Evolutionary conservation across 257 asterid genomes (phyloP), one percentile per base, ranked within the genome.

Genomic region (Verbena officinalis): DNA sequence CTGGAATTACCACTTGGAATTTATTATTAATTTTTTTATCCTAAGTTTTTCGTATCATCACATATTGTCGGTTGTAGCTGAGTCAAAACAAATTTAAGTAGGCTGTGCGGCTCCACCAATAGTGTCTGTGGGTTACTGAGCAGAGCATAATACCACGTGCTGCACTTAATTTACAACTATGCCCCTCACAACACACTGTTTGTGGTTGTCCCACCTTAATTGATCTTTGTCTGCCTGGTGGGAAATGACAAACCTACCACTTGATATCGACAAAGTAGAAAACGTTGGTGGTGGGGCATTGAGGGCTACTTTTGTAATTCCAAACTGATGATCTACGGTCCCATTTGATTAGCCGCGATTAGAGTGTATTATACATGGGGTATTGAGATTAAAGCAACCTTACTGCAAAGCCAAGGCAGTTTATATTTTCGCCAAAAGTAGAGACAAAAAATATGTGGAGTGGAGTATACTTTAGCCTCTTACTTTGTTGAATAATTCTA

Each of bases 141-240:
- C 77, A 61, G 57, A 63, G 84, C 51, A 84, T 76, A 77, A 63
- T 33, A 31, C 71, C 85, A 78, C 76, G 84, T 80, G 83, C 71
- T 24, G 11, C 11, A 14, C 10, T 11, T 0, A 27, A 64, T 59
- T 71, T 70, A 68, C 86, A 8, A 13, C 22, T 44, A 27, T 72
- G 45, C 61, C 81, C 78, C 33, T 27, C 4, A 27, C 2, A 2
- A 2, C 27, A 66, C 24, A 0, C 16, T 1, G 2, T 30, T n/a
- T 13, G 27, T 20, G 23, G 48, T 61, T 65, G 68, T 30, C 55
- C 22, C 39, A n/a, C 49, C 60, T 43, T 62, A 67, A 27, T 55
- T 7, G 59, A 45, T 59, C 23, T 30, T 57, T 75, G 71, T 69
- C 69, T 31, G 30, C 12, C 23, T 11, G 0, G 20, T 1, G 20